phyloP scores from a whole-genome alignment of 2,329 filamentous ascomycete species.

The Colletotrichum falcatum region DNA sequence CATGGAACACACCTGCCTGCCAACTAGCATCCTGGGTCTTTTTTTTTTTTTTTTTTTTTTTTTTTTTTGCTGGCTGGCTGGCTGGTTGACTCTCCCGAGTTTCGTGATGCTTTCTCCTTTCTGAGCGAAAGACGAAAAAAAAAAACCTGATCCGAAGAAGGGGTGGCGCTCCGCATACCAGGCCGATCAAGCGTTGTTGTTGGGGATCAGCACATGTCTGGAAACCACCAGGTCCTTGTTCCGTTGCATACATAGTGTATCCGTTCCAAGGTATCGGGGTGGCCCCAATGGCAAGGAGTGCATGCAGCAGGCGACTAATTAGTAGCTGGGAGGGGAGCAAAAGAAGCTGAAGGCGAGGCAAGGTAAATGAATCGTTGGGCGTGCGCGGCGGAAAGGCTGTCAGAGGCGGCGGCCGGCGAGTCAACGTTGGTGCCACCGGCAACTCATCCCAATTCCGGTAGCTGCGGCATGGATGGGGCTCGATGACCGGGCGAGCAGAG shows the following conservation, averaged over 20 bases:
- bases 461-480: slow-evolving; percentile 25
- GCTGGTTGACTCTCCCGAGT: slow-evolving; percentile 20
- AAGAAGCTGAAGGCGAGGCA: not conserved
- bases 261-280: slow-evolving; percentile 1
- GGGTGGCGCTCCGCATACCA: slow-evolving; percentile 27
- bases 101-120: slow-evolving; percentile 15
- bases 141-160: slow-evolving; percentile 12
- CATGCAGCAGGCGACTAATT: slow-evolving; percentile 13
- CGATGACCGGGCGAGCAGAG: not conserved
- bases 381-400: slow-evolving; percentile 9
- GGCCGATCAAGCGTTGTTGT: slow-evolving; percentile 29
- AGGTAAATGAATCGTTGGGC: slow-evolving; percentile 9
- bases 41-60: slow-evolving; percentile 14
- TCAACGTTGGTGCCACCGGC: slow-evolving; percentile 24
- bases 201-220: slow-evolving; percentile 14
- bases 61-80: too few species aligned
- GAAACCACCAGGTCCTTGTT: slow-evolving; percentile 30
- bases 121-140: not conserved
- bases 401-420: slow-evolving; percentile 31
- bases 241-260: not conserved
- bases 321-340: slow-evolving; percentile 11
- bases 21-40: slow-evolving; percentile 11
- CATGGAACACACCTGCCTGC: slow-evolving; percentile 31
- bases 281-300: slow-evolving; percentile 12
- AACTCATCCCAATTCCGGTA: slow-evolving; percentile 25